Evolutionary conservation across 169 alveolate genomes (phyloP), one percentile per base, ranked within the genome.

Genomic region (Cryptosporidium sp.): DNA sequence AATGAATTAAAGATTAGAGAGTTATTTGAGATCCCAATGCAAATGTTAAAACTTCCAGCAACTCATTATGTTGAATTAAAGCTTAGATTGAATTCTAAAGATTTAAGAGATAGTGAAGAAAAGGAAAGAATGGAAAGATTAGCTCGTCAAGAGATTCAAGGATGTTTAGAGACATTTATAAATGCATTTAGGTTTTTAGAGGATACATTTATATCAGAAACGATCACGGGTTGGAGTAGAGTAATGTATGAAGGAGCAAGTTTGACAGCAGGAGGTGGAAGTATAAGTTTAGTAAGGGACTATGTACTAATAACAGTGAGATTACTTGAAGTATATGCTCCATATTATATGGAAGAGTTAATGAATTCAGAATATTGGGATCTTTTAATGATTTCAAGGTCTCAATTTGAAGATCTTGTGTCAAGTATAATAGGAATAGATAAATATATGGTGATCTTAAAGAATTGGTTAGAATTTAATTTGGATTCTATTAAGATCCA

Each of bases 41-140:
- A 80, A 31, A 80, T 80, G 89, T 48, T 80, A 29, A 65, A 45
- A n/a, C 70, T 80, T 18, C 89, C 89, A 35, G 89, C 89, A 23
- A 80, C 89, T 33, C 89, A 80, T 21, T 62, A 65, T 16, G 60
- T 62, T 9, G 89, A 80, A 65, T 39, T 80, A 14, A 80, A 80
- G 52, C 60, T 80, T 8, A 62, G 89, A 37, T 6, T 80, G 2
- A 60, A 80, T 14, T 62, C 73, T 16, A 80, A 33, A 21, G 65
- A 61, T 21, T 6, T 39, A 26, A 60, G 4, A 16, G 58, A 61
- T 0, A 51, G 58, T 29, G 67, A 61, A 31, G 89, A 80, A 21
- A 60, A 65, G n/a, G 68, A 42, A n/a, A 80, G 89, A 65, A 62
- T 80, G 65, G 89, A 80, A 48, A 80, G 70, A 42, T n/a, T 80